Conservation (phyloP, 2,329 filamentous ascomycete species). For the Raffaelea arxii region DNA sequence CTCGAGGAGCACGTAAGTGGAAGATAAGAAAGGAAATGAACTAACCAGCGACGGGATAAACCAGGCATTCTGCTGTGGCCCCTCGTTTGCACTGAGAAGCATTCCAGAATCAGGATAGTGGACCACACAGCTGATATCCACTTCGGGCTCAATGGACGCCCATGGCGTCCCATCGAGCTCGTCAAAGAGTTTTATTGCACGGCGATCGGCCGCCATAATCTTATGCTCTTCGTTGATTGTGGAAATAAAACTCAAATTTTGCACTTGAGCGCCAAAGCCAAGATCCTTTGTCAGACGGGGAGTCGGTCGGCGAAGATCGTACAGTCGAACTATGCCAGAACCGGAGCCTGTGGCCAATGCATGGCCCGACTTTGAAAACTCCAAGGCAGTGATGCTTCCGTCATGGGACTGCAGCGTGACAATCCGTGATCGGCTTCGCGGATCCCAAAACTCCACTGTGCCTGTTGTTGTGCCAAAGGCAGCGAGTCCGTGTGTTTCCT, state of each 20-base stretch:
- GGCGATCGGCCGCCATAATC: constrained; percentile 84
- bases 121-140: constrained; percentile 89
- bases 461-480: constrained; percentile 91
- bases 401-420: constrained; percentile 62
- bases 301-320: constrained; percentile 80
- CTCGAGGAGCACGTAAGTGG: no score
- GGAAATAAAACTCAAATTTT: constrained; percentile 67
- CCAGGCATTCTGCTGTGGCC: constrained; percentile 81
- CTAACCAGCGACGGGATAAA: constrained; percentile 15
- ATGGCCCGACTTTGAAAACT: constrained; percentile 76
- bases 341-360: constrained; percentile 83
- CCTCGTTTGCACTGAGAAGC: constrained; percentile 94
- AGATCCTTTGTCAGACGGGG: constrained; percentile 89
- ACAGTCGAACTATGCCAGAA: constrained; percentile 78
- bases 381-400: constrained; percentile 73
- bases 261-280: constrained; percentile 86
- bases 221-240: constrained; percentile 71
- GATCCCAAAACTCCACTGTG: constrained; percentile 97
- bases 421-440: constrained; percentile 70
- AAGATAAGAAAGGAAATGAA: neutral
- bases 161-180: constrained; percentile 72
- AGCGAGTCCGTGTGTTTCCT: constrained; percentile 78
- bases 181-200: constrained; percentile 97
- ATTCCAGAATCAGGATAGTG: constrained; percentile 91
- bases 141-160: constrained; percentile 90